A percentile compares a stretch with the other conserved stretches of the same genome.
Conservation (phyloP, 768 basidiomycete species). For the Dacryopinax primogenitus region DNA sequence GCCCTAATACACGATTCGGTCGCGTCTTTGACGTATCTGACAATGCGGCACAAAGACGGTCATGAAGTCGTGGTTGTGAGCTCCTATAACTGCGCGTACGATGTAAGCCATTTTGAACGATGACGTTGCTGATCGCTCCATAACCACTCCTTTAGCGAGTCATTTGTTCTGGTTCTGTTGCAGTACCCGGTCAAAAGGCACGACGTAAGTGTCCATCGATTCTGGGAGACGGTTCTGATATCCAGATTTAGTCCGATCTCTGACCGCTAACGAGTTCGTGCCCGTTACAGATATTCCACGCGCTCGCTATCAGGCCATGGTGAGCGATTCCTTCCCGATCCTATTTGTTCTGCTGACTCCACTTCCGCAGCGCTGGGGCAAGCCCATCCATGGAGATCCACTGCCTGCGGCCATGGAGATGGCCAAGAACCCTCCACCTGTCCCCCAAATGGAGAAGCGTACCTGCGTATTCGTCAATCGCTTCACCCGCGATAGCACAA, state of each 20-base stretch:
- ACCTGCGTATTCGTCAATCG: conserved; percentile 2
- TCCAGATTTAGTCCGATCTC: neutral
- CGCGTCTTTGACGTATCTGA: neutral
- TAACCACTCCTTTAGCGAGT: neutral
- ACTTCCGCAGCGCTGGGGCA: neutral
- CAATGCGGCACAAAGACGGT: neutral
- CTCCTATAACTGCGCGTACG: conserved; percentile 2
- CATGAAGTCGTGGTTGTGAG: neutral
- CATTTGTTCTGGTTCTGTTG: conserved; percentile 2
- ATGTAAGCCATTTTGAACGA: neutral
- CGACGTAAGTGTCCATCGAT: neutral
- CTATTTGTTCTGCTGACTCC: neutral
- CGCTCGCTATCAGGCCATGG: conserved; percentile 3
- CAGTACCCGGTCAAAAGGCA: conserved; percentile 1
- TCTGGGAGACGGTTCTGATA: neutral
- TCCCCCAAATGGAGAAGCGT: conserved; percentile 3
- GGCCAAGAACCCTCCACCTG: conserved; percentile 4
- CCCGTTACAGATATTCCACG: conserved; percentile 1
- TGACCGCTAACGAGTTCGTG: conserved; percentile 1
- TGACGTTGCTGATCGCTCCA: neutral
- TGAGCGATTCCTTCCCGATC: neutral
- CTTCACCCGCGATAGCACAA: conserved; percentile 4
- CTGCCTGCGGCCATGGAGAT: neutral
- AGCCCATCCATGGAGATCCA: conserved; percentile 4
- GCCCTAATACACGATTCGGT: conserved; percentile 2